Evolutionary conservation across 2,329 filamentous ascomycete genomes (phyloP).

Genomic region (Penicillium sp.): DNA sequence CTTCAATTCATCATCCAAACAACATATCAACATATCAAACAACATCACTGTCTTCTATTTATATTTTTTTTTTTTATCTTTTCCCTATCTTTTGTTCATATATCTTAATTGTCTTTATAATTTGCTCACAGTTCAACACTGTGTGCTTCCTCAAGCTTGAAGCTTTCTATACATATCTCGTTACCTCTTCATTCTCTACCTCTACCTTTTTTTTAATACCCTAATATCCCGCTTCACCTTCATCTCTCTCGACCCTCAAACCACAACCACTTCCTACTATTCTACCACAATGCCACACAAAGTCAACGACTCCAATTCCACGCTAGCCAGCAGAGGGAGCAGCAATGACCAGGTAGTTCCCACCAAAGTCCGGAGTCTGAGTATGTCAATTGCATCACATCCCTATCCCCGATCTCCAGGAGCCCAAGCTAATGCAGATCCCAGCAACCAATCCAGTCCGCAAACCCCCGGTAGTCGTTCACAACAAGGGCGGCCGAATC

Average conservation of each 20-base stretch:
- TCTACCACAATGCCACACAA: slow-evolving; percentile 34
- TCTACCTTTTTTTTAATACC: neutral
- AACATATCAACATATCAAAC: neutral
- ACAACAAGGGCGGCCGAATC: slow-evolving; percentile 37
- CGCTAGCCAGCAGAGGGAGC: slow-evolving; percentile 33
- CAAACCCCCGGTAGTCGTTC: slow-evolving; percentile 35
- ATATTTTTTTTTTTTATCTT: neutral
- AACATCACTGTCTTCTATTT: slow-evolving; percentile 1
- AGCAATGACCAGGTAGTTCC: slow-evolving; percentile 30
- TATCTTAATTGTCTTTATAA: slow-evolving; percentile 8
- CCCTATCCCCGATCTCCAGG: slow-evolving; percentile 24
- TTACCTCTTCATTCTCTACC: neutral
- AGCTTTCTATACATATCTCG: slow-evolving; percentile 6
- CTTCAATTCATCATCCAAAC: slow-evolving; percentile 2
- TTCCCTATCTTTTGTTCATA: slow-evolving; percentile 1
- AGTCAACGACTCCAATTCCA: slow-evolving; percentile 37
- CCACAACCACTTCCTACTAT: neutral
- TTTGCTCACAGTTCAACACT: slow-evolving; percentile 26
- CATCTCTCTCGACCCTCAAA: neutral
- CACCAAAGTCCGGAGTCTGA: slow-evolving; percentile 33
- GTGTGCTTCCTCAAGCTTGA: slow-evolving; percentile 9
- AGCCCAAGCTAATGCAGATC: slow-evolving; percentile 22
- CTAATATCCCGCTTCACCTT: neutral
- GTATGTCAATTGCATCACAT: slow-evolving; percentile 22
- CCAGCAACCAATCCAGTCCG: slow-evolving; percentile 30